Base-by-base conservation (phyloP, 768 basidiomycete genomes). In the Suillus fuscotomentosus region DNA sequence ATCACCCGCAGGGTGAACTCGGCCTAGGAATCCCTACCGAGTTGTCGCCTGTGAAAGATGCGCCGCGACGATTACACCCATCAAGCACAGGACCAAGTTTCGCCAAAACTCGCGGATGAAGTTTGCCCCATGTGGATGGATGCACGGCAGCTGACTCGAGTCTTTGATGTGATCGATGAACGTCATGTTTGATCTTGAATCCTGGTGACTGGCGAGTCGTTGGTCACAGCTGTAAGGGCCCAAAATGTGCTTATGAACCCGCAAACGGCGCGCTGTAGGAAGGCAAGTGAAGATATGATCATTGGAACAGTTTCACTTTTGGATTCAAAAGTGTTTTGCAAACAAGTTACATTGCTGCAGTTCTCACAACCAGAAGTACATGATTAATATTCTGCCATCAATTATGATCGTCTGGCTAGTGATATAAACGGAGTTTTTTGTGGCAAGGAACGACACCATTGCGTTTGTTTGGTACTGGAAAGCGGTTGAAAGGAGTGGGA, bases 41-140 rank as follows among this genome's bases (percentile, higher is more conserved):
- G 41, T 76, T 92, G 24, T 90, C 89, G 2, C 90, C 90, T 14
- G 81, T 92, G 61, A 89, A 87, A 66, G 82, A 84, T 50, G 77
- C 80, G 1, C 87, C 87, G 1, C 76, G 72, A 42, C 81, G 86
- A 51, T 56, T 77, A 42, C 72, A 75, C 38, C 72, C 74, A 60
- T 64, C 68, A 13, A 71, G 70, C 48, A 67, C 69, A 66, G 69
- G 61, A 6, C 24, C 57, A 42, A 63, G 63, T 63, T 62, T 63
- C 17, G 7, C 20, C 41, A n/a, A 48, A 62, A 34, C 10, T 63
- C 63, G 63, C 20, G 17, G 59, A 31, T 63, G 38, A 62, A 59
- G 15, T 42, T 24, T 61, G 31, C 36, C 22, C 15, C 14, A 10
- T 22, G 22, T 15, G 36, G 22, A 14, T 38, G 22, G 22, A 14